Evolutionary conservation across 179 eudicot species (phyloP), one percentile per base, ranked within the genome.

Genomic region (Patellifolia procumbens): DNA sequence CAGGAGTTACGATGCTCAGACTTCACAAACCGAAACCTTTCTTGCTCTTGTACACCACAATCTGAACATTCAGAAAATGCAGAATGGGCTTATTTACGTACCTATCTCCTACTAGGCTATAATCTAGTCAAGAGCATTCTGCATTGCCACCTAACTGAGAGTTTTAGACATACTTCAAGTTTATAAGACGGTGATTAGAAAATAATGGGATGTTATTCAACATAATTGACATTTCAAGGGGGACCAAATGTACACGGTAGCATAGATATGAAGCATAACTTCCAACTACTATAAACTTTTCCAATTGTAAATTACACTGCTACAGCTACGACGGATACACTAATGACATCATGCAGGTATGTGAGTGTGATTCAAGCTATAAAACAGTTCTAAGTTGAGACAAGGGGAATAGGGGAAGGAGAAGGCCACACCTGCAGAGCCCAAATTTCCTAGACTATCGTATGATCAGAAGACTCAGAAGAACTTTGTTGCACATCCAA

Each of bases 391-490:
- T 73, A 53, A 73, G 28, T 28, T n/a, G 61, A 63, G 66, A 60
- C 9, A 68, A 43, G 63, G 22, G 37, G 72, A 61, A 7, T 60
- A 43, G 63, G 22, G 37, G 72, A 61, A 7, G 35, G 26, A 39
- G 12, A 37, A 56, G n/a, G 53, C 29, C 66, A 72, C 15, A 63
- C 45, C 53, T 42, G 69, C 66, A 48, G 32, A 68, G 45, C 34
- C 37, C 55, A 65, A 53, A 55, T 34, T 74, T 74, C 63, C 81
- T 78, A 82, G 32, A 34, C 74, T 55, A 56, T 70, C n/a, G 43
- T 53, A 62, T 77, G 76, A 67, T 74, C 76, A 74, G 69, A 81
- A 81, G 78, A 76, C 67, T 77, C 76, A 53, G 84, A 82, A 20
- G 81, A 78, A 72, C 70, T 72, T 64, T 80, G 84, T 60, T 63